Percentiles rank a stretch among this genome's conserved stretches.
phyloP scores from a whole-genome alignment of 495 filamentous ascomycete species.

The Podospora australis region DNA sequence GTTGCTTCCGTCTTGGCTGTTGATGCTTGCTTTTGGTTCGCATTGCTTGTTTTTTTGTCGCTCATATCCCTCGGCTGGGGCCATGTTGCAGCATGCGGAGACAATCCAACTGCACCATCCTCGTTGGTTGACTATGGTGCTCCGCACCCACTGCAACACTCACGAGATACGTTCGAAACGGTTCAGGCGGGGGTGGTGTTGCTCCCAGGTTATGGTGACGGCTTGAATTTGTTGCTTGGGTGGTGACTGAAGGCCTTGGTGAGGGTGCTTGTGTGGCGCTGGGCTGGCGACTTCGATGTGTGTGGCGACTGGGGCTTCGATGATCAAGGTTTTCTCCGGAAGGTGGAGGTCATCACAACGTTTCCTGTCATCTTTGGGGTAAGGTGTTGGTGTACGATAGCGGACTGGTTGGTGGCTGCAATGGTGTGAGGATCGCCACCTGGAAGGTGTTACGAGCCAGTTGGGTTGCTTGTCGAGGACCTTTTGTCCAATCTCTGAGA shows the following conservation, averaged over 20 bases:
- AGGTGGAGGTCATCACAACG: conserved; percentile 1
- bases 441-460: conserved; percentile 19
- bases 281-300: conserved; percentile 10
- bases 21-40: background rate
- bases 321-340: conserved; percentile 16
- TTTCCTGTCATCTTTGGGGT: conserved; percentile 23
- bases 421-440: conserved; percentile 13
- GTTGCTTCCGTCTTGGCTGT: conserved; percentile 2
- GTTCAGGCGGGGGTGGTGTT: conserved; percentile 13
- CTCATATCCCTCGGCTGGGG: background rate
- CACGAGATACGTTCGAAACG: conserved; percentile 21
- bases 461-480: conserved; percentile 25
- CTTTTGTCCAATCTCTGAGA: conserved; percentile 18
- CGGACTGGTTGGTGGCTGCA: conserved; percentile 16
- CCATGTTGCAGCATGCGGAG: no score
- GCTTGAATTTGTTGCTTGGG: conserved; percentile 2
- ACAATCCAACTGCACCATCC: background rate
- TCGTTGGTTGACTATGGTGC: background rate
- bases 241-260: conserved; percentile 3
- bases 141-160: background rate
- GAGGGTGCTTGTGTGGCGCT: background rate
- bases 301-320: conserved; percentile 9
- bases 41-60: background rate
- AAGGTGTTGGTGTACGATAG: conserved; percentile 25
- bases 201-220: conserved; percentile 19